Evolutionary conservation across 2,329 filamentous ascomycete species (phyloP).

Genomic region (Ophiocordyceps australis): DNA sequence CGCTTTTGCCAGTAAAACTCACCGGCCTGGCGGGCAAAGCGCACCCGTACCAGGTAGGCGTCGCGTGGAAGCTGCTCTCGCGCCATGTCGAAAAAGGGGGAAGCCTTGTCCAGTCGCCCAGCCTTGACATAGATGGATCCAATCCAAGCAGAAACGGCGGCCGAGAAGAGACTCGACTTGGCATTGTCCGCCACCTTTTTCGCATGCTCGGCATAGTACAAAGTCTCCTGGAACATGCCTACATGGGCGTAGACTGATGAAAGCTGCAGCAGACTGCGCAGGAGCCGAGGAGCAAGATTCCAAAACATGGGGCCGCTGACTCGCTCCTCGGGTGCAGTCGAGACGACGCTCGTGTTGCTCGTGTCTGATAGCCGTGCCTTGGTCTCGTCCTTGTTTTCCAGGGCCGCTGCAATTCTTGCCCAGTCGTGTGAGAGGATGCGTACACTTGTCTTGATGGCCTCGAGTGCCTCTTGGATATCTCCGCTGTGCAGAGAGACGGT

Average conservation of each 20-base stretch:
- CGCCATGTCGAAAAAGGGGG: slow-evolving; percentile 33
- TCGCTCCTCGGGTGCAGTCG: slow-evolving; percentile 5
- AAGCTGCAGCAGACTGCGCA: slow-evolving; percentile 53
- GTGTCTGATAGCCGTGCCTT: slow-evolving; percentile 11
- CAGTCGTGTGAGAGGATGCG: slow-evolving; percentile 37
- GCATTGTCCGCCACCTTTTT: slow-evolving; percentile 57
- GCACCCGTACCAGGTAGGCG: slow-evolving; percentile 14
- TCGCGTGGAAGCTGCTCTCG: slow-evolving; percentile 28
- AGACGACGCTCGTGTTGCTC: slow-evolving; percentile 10
- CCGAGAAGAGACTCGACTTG: slow-evolving; percentile 37
- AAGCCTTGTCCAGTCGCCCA: slow-evolving; percentile 39
- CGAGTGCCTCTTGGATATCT: slow-evolving; percentile 36
- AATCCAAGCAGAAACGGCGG: slow-evolving; percentile 34
- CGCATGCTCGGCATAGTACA: slow-evolving; percentile 77
- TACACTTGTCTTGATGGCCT: slow-evolving; percentile 37
- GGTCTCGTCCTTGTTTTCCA: slow-evolving; percentile 7
- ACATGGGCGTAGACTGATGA: slow-evolving; percentile 66
- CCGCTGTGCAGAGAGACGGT: slow-evolving; percentile 45
- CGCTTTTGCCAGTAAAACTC: slow-evolving; percentile 33
- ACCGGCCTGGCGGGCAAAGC: slow-evolving; percentile 34
- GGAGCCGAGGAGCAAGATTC: slow-evolving; percentile 57
- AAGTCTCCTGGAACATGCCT: slow-evolving; percentile 73
- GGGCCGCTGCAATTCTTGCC: slow-evolving; percentile 25
- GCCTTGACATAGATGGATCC: slow-evolving; percentile 37
- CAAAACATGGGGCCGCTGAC: slow-evolving; percentile 49